A percentile compares a stretch with the other conserved stretches of the same genome.
Conservation (phyloP, 129 eudicot genomes). For the Escallonia herrerae region DNA sequence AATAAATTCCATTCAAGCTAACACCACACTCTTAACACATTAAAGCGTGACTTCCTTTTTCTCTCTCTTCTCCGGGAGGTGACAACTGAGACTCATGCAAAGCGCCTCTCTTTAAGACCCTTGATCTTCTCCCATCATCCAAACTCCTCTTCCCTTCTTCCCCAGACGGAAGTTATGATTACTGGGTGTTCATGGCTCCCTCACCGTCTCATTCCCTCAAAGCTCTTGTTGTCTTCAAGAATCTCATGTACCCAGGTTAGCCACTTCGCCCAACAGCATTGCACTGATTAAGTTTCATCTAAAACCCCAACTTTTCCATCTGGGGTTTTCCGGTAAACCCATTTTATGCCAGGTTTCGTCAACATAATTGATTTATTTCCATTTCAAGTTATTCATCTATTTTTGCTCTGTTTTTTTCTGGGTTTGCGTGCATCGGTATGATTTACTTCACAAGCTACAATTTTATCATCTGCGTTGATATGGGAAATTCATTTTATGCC, state of each 20-base stretch:
- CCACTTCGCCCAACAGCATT: not conserved
- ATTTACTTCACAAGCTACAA: too few species aligned
- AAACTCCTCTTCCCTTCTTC: slow-evolving; percentile 7
- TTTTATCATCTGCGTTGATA: not conserved
- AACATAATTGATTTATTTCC: too few species aligned
- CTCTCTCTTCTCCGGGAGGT: slow-evolving; percentile 41
- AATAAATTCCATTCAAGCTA: too few species aligned
- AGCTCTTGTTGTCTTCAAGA: slow-evolving; percentile 42
- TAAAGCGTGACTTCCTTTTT: too few species aligned
- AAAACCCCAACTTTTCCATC: not conserved
- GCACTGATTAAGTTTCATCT: not conserved
- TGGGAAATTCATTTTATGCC: not conserved
- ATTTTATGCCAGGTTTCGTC: not conserved
- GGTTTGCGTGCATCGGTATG: too few species aligned
- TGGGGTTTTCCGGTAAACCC: not conserved
- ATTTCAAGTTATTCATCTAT: too few species aligned
- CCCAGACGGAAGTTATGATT: slow-evolving; percentile 1
- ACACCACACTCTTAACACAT: too few species aligned
- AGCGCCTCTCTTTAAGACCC: slow-evolving; percentile 19
- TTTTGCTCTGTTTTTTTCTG: too few species aligned
- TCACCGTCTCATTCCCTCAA: slow-evolving; percentile 21
- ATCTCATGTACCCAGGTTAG: slow-evolving; percentile 34
- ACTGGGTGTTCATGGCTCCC: slow-evolving; percentile 24
- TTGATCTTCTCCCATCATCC: not conserved
- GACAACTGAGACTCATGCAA: slow-evolving; percentile 50